Evolutionary conservation across 495 filamentous ascomycete species (phyloP).

Genomic region (Stereocaulon alpinum): DNA sequence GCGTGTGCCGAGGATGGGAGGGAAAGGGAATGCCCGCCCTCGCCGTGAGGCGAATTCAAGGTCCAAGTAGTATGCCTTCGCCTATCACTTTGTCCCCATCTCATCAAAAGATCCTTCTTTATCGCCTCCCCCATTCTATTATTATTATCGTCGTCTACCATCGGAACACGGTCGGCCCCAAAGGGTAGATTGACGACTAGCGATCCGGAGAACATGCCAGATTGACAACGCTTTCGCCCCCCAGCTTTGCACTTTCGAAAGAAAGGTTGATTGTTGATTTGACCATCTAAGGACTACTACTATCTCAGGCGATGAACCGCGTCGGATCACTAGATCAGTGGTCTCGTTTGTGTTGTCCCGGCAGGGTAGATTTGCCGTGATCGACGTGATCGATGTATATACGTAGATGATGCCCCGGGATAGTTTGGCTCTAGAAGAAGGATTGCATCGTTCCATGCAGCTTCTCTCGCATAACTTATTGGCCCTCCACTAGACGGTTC

Average conservation of each 20-base stretch:
- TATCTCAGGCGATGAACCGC: neutral
- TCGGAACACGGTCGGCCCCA: neutral
- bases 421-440: slow-evolving; percentile 1
- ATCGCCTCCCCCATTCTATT: slow-evolving; percentile 8
- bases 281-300: neutral
- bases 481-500: neutral
- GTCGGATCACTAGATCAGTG: neutral
- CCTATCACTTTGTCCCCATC: slow-evolving; percentile 1
- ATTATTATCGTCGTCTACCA: neutral
- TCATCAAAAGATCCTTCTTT: neutral
- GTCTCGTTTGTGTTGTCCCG: slow-evolving; percentile 4
- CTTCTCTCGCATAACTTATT: slow-evolving; percentile 10
- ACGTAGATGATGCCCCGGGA: neutral
- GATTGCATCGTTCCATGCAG: slow-evolving; percentile 4
- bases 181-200: neutral
- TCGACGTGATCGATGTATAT: neutral
- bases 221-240: neutral
- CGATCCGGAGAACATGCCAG: neutral
- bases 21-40: neutral
- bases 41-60: neutral
- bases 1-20: slow-evolving; percentile 9
- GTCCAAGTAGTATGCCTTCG: neutral
- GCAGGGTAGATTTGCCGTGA: neutral
- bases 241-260: neutral
- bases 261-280: neutral